A percentile compares a stretch with the other conserved stretches of the same genome.
Evolutionary conservation across 2,329 filamentous ascomycete genomes (phyloP).

Genomic region (Colletotrichum nymphaeae): DNA sequence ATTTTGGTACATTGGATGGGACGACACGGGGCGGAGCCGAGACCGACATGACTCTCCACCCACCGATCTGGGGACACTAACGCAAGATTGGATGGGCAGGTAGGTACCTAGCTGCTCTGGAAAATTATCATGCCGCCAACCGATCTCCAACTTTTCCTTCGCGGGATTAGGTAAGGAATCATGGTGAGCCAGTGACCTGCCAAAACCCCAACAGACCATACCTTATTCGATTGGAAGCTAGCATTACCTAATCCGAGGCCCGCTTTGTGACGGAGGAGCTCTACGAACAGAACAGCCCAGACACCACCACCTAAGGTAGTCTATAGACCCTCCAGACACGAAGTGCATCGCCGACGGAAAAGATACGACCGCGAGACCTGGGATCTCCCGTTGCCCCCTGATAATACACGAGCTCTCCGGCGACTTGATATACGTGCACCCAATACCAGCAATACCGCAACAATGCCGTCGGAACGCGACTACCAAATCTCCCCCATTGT

Average conservation of each 20-base stretch:
- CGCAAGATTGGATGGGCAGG: not conserved
- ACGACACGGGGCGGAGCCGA: slow-evolving; percentile 28
- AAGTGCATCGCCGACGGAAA: not conserved
- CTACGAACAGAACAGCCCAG: not conserved
- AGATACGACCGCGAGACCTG: not conserved
- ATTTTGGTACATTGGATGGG: slow-evolving; percentile 23
- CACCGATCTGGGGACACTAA: not conserved
- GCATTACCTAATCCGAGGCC: slow-evolving; percentile 21
- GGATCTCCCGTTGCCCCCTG: not conserved
- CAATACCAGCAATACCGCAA: slow-evolving; percentile 40
- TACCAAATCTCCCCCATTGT: slow-evolving; percentile 82
- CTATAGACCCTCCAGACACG: not conserved
- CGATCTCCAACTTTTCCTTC: not conserved
- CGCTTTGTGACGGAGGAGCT: slow-evolving; percentile 17
- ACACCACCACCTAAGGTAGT: not conserved
- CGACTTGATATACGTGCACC: not conserved
- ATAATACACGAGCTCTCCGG: not conserved
- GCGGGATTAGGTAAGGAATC: too few relatives aligned
- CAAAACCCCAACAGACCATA: too few relatives aligned
- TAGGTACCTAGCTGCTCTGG: not conserved
- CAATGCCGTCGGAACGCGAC: slow-evolving; percentile 78
- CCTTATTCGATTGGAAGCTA: not conserved
- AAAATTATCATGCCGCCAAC: slow-evolving; percentile 20
- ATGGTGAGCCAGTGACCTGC: not conserved
- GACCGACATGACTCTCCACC: slow-evolving; percentile 16